Evolutionary conservation across 2,329 filamentous ascomycete genomes (phyloP).

Genomic region (Colletotrichum liaoningense): DNA sequence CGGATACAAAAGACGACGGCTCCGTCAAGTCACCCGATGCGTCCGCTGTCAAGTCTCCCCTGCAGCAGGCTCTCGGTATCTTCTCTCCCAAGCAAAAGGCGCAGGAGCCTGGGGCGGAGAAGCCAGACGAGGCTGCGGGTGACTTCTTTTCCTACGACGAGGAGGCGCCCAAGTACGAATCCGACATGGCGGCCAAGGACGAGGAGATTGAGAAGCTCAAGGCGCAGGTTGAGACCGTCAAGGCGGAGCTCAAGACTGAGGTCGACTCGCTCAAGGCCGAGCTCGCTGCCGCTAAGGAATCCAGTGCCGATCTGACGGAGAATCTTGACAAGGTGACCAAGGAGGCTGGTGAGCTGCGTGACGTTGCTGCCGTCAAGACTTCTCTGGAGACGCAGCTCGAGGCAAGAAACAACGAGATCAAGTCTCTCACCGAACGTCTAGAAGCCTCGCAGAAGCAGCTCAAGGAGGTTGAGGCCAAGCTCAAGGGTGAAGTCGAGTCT

Average conservation of each 20-base stretch:
- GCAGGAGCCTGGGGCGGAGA: constrained; percentile 43
- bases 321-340: constrained; percentile 76
- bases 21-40: constrained; percentile 37
- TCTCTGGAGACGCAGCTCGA: constrained; percentile 63
- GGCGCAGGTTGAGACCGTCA: constrained; percentile 63
- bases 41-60: constrained; percentile 56
- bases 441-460: constrained; percentile 57
- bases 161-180: constrained; percentile 85
- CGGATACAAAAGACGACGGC: constrained; percentile 42
- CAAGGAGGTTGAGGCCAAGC: constrained; percentile 53
- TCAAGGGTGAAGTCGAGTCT: constrained; percentile 41
- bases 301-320: constrained; percentile 72
- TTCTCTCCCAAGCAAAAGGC: constrained; percentile 61
- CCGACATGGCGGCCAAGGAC: constrained; percentile 69
- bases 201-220: background rate
- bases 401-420: constrained; percentile 59
- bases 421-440: constrained; percentile 61
- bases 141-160: constrained; percentile 95
- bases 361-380: constrained; percentile 52
- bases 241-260: constrained; percentile 73
- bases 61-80: constrained; percentile 59
- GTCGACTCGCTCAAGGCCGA: constrained; percentile 77
- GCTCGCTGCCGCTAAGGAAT: constrained; percentile 77
- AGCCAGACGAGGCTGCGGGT: constrained; percentile 58
- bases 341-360: constrained; percentile 65